Base-by-base conservation (phyloP, 2,329 filamentous ascomycete species). In the Colletotrichum sp. region DNA sequence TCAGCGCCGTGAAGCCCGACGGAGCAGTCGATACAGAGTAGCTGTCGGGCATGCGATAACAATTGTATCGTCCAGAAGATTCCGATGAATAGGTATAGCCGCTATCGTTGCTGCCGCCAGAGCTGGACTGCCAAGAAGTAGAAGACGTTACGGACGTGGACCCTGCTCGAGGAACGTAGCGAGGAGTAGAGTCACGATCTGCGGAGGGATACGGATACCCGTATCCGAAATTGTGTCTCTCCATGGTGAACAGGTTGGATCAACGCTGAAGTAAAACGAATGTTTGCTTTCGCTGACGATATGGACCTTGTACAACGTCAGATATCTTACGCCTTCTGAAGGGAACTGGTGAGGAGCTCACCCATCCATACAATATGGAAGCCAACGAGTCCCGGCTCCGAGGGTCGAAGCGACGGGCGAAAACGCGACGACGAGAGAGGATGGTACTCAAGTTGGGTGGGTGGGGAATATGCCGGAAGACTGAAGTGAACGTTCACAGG, bases 1-100 rank as follows among this genome's bases (percentile, higher is more conserved):
- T 67, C 76, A 75, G 28, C 70, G 77, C 72, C 78, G 79, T 57
- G 27, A 66, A n/a, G 15, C 8, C 6, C 8, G 82, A 80, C 4
- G 70, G 79, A 12, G 81, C 80, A 44, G 78, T 76, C 44, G 75
- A 78, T 30, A 63, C 72, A 19, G 80, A 79, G 60, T 74, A 73
- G 61, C 70, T 19, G 19, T 72, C 70, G n/a, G 52, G 70, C 60
- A 70, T 68, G 44, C 34, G 6, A 25, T 57, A 16, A 3, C 39
- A 48, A n/a, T 76, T 32, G 13, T 30, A 8, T 25, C 12, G 19
- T 39, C 16, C 27, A 11, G 12, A 19, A 30, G 22, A 64, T 13
- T 3, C 32, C 5, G 60, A 22, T 9, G 34, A 32, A 22, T 71
- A 27, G 57, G 39, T 44, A 75, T 79, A 61, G 66, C 57, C 27